Evolutionary conservation across 441 rosid genomes (phyloP).

Genomic region (Bruguiera hainesii): DNA sequence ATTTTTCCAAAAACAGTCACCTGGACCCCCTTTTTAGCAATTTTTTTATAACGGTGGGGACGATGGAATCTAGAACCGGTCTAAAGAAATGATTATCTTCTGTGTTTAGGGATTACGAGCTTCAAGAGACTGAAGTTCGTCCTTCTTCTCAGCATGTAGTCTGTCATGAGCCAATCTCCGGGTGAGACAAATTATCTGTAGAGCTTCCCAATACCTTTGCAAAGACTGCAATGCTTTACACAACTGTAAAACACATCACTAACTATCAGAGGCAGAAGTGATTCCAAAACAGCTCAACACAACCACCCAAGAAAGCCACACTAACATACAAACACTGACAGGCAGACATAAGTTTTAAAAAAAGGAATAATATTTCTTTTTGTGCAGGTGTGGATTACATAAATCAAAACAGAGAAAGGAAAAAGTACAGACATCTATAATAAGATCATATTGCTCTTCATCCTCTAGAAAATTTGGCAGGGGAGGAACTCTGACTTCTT

Average conservation of each 20-base stretch:
- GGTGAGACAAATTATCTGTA: conserved; percentile 70
- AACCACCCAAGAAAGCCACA: not conserved
- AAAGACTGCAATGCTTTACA: conserved; percentile 83
- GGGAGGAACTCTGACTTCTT: conserved; percentile 44
- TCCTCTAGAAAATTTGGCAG: conserved; percentile 55
- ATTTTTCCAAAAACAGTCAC: not conserved
- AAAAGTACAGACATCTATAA: conserved; percentile 59
- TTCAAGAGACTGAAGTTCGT: conserved; percentile 82
- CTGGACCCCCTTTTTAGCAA: not conserved
- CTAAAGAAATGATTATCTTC: conserved; percentile 7
- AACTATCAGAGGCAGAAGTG: not conserved
- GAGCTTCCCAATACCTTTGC: conserved; percentile 76
- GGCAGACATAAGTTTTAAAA: too few species aligned
- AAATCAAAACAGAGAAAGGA: conserved; percentile 6
- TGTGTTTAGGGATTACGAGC: conserved; percentile 55
- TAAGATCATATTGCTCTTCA: conserved; percentile 71
- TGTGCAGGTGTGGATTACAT: not conserved
- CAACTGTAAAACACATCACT: conserved; percentile 35
- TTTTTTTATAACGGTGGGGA: too few species aligned
- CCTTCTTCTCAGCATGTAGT: conserved; percentile 58
- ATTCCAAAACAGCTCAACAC: not conserved
- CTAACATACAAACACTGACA: not conserved
- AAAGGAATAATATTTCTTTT: not conserved
- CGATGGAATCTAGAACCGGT: not conserved
- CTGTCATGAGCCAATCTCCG: conserved; percentile 48